These are phyloP conservation scores for Aspergillus jensenii DNA, from an alignment of 2,329 filamentous ascomycete species.

Conservation along the genomic window DNA sequence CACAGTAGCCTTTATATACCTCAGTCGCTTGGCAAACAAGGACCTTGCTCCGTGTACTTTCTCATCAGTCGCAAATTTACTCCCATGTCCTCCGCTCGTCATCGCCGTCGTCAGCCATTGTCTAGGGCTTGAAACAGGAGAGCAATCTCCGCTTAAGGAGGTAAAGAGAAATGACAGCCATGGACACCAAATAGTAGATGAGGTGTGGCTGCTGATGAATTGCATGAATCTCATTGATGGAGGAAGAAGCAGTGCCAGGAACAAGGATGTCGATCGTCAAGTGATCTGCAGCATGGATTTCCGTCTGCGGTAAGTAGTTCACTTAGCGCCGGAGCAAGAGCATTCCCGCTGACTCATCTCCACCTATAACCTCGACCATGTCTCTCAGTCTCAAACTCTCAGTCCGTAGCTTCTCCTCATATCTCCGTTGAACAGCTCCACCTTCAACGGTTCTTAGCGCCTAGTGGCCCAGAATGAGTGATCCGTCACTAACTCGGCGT, in stretches of 20 bases:
- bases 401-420: background rate
- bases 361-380: background rate
- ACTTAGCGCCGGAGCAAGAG: background rate
- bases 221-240: constrained; percentile 2
- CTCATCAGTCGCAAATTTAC: background rate
- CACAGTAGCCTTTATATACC: background rate
- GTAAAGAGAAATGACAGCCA: background rate
- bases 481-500: background rate
- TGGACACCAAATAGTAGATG: no score
- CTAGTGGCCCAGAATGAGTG: background rate
- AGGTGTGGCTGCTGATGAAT: background rate
- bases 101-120: constrained; percentile 1
- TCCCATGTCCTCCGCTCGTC: background rate
- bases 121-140: background rate
- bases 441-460: background rate
- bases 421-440: background rate
- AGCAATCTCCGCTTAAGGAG: background rate
- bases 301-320: background rate
- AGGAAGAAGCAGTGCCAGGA: background rate
- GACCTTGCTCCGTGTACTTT: background rate
- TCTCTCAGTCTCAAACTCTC: background rate
- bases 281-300: background rate
- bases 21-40: background rate
- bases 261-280: background rate
- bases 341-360: constrained; percentile 1